Evolutionary conservation across 345 rosid genomes (phyloP).

Genomic region (Eucalyptus marginata): DNA sequence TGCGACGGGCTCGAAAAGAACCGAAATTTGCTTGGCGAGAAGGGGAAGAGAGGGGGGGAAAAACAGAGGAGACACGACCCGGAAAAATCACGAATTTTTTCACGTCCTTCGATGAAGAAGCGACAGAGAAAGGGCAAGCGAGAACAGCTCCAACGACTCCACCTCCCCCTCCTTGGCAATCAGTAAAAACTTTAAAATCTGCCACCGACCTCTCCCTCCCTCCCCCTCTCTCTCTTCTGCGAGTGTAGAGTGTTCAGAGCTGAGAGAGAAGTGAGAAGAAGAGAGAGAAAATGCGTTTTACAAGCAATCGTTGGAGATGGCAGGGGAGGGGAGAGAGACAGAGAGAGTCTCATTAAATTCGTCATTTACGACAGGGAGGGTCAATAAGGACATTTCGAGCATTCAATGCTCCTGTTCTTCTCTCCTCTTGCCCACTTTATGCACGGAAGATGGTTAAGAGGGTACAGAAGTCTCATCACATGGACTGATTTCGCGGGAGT

Average conservation of each 20-base stretch:
- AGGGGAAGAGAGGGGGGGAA: neutral
- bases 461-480: too few species aligned
- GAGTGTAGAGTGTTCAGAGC: neutral
- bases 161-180: neutral
- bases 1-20: neutral
- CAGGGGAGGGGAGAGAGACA: neutral
- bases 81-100: neutral
- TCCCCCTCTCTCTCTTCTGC: neutral
- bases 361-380: constrained; percentile 10
- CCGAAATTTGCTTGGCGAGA: neutral
- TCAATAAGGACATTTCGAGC: constrained; percentile 19
- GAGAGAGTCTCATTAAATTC: neutral
- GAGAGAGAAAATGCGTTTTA: neutral
- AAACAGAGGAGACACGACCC: neutral
- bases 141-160: neutral
- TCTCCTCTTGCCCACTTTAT: too few species aligned
- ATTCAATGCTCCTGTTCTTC: constrained; percentile 23
- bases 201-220: neutral
- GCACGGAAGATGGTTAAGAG: too few species aligned
- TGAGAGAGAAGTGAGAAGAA: neutral
- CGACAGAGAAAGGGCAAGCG: neutral
- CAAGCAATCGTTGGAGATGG: neutral
- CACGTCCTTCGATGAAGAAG: neutral
- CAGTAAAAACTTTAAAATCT: neutral
- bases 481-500: too few species aligned